Evolutionary conservation across 768 basidiomycete genomes (phyloP), one percentile per base, ranked within the genome.

Genomic region (Hericium alpestre): DNA sequence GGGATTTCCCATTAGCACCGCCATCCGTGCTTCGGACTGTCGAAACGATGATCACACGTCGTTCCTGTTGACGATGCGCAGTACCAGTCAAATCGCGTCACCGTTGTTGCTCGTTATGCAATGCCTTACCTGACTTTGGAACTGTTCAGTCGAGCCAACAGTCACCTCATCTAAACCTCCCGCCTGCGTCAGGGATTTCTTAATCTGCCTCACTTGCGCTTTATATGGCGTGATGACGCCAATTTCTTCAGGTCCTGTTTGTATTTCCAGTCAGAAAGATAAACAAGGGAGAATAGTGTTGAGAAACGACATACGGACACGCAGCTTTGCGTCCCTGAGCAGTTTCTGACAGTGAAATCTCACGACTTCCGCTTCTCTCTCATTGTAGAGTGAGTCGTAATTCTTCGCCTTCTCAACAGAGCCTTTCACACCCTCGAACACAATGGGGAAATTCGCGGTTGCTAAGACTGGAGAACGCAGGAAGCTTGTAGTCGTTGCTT

Each of bases 301-400:
- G 20, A 9, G 43, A n/a, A 8, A 25, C 39, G 12, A 63, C 70
- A 48, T 54, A 73, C 75, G 58, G 9, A 73, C 61, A 8, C 64
- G 64, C 20, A 68, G 60, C 32, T 63, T 54, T 1, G 55, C 39
- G 43, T 74, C 69, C 1, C 15, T 51, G 1, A 61, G 55, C 2
- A 76, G 65, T 7, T 47, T 47, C 22, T 59, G 49, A 22, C 72
- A 65, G 58, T 75, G 74, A 11, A 61, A 58, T 43, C 69, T 68
- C 11, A 72, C 74, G 25, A 67, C 47, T 0, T 67, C 65, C 3
- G 70, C 73, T 54, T 76, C 75, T n/a, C 64, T 61, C 16, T 65
- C 59, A 54, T 76, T 76, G 65, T 72, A 75, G 59, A 70, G 74
- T 1, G 74, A 76, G 2, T 72, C 73, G 1, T 73, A 75, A 1